These are phyloP conservation scores for Suhomyces bolitotheri DNA, from an alignment of 1,139 yeast genomes.

Conservation along the genomic window DNA sequence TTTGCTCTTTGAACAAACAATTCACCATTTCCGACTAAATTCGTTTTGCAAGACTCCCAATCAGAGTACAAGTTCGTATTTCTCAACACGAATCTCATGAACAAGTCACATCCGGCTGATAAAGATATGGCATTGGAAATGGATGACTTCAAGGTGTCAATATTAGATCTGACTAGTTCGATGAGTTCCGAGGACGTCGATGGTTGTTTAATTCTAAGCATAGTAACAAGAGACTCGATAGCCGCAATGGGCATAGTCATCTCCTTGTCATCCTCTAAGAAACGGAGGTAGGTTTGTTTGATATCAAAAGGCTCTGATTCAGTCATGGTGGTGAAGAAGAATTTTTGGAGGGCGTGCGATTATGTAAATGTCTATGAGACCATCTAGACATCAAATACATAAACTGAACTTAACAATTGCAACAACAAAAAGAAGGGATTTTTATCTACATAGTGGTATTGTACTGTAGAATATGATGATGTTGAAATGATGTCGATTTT, in stretches of 20 bases:
- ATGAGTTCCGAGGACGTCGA: constrained; percentile 92
- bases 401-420: background rate
- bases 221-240: constrained; percentile 86
- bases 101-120: constrained; percentile 96
- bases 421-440: no score
- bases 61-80: constrained; percentile 87
- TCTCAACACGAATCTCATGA: constrained; percentile 87
- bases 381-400: background rate
- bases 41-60: constrained; percentile 93
- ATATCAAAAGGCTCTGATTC: constrained; percentile 66
- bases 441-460: no score
- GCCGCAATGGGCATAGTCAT: constrained; percentile 99
- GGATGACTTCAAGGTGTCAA: constrained; percentile 67
- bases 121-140: constrained; percentile 90
- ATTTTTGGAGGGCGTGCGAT: constrained; percentile 4
- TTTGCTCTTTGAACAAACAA: constrained; percentile 90
- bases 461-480: no score
- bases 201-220: constrained; percentile 80
- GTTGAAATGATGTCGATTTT: no score
- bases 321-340: constrained; percentile 15
- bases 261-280: constrained; percentile 82
- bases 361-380: background rate
- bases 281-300: constrained; percentile 73
- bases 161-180: constrained; percentile 74
- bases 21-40: constrained; percentile 91